These are phyloP conservation scores for Fusarium sp. DNA, from an alignment of 2,329 filamentous ascomycete genomes.

Conservation along the genomic window DNA sequence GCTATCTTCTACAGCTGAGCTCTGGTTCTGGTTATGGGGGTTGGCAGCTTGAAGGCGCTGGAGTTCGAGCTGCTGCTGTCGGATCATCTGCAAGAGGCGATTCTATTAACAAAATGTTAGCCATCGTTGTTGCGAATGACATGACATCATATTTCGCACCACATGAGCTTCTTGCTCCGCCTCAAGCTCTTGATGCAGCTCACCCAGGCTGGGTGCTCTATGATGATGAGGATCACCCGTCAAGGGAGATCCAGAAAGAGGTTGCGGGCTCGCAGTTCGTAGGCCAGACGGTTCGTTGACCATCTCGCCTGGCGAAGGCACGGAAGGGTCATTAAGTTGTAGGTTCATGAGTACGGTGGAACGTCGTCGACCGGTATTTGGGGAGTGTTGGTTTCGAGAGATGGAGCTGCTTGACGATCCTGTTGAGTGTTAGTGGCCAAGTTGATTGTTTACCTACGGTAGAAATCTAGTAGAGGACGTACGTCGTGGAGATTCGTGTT, in stretches of 20 bases:
- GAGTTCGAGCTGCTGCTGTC: constrained; percentile 77
- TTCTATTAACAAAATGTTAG: constrained; percentile 60
- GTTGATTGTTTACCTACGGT: background rate
- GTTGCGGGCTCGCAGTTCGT: constrained; percentile 54
- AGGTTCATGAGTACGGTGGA: constrained; percentile 79
- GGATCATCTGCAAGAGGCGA: constrained; percentile 79
- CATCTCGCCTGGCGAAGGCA: constrained; percentile 77
- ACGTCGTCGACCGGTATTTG: constrained; percentile 66
- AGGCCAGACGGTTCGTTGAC: constrained; percentile 54
- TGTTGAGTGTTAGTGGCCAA: constrained; percentile 39
- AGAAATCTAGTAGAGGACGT: constrained; percentile 35
- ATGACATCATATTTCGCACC: constrained; percentile 53
- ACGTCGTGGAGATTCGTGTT: constrained; percentile 70
- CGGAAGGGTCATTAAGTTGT: constrained; percentile 74
- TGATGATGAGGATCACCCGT: constrained; percentile 68
- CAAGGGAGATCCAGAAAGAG: constrained; percentile 59
- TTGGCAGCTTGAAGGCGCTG: constrained; percentile 65
- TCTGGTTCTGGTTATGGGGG: constrained; percentile 44
- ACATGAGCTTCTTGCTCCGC: constrained; percentile 84
- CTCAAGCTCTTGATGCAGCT: constrained; percentile 82
- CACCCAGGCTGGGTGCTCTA: constrained; percentile 76
- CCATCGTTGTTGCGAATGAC: background rate
- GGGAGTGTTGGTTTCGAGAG: constrained; percentile 53
- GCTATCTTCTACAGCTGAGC: constrained; percentile 56
- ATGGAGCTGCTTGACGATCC: constrained; percentile 65